Evolutionary conservation across 306 rosid species (phyloP).

Genomic region (Malus fusca): DNA sequence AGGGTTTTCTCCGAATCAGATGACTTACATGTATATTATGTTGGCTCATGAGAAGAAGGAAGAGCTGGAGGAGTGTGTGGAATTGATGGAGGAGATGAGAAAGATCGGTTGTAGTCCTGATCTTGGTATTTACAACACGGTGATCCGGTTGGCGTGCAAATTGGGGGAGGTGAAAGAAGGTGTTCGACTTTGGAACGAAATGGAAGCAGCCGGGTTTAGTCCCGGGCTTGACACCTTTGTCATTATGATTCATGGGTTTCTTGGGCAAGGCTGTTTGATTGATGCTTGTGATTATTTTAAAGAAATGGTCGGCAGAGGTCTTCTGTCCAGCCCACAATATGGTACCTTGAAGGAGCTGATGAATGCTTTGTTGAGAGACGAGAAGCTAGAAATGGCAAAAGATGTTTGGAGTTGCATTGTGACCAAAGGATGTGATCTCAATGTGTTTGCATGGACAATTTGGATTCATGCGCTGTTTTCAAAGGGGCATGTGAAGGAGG

Average conservation of each 20-base stretch:
- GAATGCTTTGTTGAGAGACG: constrained; percentile 60
- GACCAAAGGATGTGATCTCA: constrained; percentile 48
- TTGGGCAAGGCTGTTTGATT: constrained; percentile 49
- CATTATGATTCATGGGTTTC: constrained; percentile 76
- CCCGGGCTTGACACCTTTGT: constrained; percentile 65
- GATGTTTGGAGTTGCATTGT: constrained; percentile 67
- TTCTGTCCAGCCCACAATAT: constrained; percentile 54
- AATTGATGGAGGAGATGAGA: constrained; percentile 62
- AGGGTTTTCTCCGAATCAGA: constrained; percentile 58
- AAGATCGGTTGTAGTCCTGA: constrained; percentile 67
- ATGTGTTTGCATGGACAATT: constrained; percentile 74
- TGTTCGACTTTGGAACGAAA: constrained; percentile 64
- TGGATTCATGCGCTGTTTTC: constrained; percentile 82
- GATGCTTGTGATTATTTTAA: constrained; percentile 81
- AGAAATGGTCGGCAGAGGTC: constrained; percentile 76
- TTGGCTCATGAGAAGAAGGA: constrained; percentile 83
- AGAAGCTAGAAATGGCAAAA: constrained; percentile 77
- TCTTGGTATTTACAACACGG: constrained; percentile 53
- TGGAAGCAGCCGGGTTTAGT: constrained; percentile 52
- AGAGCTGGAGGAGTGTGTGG: constrained; percentile 71
- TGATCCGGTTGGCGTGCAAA: constrained; percentile 71
- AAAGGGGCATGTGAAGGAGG: constrained; percentile 82
- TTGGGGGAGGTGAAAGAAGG: constrained; percentile 71
- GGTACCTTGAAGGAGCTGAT: constrained; percentile 68
- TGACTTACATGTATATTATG: constrained; percentile 56